A percentile compares a stretch with the other conserved stretches of the same genome.
phyloP scores from a whole-genome alignment of 208 protist species.

The Crithidia brevicula region DNA sequence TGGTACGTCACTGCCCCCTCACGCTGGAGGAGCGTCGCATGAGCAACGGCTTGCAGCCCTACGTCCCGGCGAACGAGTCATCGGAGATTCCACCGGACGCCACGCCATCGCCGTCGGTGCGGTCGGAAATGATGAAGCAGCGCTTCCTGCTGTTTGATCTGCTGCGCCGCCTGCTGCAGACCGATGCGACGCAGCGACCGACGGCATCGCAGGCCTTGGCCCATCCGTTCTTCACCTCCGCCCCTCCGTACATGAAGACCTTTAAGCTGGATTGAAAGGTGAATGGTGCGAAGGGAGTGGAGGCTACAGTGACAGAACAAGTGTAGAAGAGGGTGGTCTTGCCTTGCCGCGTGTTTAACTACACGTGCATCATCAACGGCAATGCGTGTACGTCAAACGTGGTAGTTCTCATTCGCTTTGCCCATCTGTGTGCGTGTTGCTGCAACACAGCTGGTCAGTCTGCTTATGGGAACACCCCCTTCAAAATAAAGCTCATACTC shows the following conservation, averaged over 20 bases:
- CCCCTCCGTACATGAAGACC: constrained; percentile 51
- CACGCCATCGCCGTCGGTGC: constrained; percentile 23
- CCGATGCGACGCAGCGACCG: constrained; percentile 49
- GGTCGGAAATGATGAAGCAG: constrained; percentile 73
- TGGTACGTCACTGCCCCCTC: constrained; percentile 69
- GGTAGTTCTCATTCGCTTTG: too few species aligned
- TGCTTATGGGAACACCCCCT: too few species aligned
- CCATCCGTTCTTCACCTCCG: constrained; percentile 74
- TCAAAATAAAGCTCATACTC: too few species aligned
- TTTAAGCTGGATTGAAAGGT: constrained; percentile 33
- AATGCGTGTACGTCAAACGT: too few species aligned
- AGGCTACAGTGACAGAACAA: too few species aligned
- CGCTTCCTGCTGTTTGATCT: constrained; percentile 80
- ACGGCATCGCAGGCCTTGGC: constrained; percentile 65
- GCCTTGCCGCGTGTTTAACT: too few species aligned
- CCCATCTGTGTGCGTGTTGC: too few species aligned
- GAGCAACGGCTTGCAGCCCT: constrained; percentile 51
- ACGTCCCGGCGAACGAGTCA: constrained; percentile 24
- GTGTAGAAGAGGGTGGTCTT: neutral
- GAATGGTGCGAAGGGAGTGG: neutral
- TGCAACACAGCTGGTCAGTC: too few species aligned
- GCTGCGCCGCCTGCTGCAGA: constrained; percentile 62
- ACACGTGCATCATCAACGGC: too few species aligned
- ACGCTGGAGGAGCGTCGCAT: constrained; percentile 67
- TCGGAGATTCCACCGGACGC: constrained; percentile 17